A percentile compares a stretch with the other conserved stretches of the same genome.
phyloP scores from a whole-genome alignment of 2,329 filamentous ascomycete species.

The Xylaria sp. region DNA sequence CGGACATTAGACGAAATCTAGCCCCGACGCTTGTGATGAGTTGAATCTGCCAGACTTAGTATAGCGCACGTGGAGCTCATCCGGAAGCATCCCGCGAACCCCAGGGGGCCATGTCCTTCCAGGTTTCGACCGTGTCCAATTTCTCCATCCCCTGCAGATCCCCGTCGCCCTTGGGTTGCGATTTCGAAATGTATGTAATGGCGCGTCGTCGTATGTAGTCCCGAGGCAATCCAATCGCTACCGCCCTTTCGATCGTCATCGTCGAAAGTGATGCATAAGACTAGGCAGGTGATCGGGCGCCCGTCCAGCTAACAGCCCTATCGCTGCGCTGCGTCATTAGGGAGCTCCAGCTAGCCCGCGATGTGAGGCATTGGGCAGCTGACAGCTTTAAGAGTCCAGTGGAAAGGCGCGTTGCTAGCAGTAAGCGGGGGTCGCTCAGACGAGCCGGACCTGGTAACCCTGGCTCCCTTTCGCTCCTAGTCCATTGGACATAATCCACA shows the following conservation, averaged over 20 bases:
- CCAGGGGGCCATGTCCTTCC: slow-evolving; percentile 24
- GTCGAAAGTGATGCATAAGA: neutral
- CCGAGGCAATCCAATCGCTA: neutral
- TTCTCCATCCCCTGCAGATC: slow-evolving; percentile 11
- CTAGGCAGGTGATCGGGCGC: neutral
- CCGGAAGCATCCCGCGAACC: slow-evolving; percentile 33
- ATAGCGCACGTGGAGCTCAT: slow-evolving; percentile 28
- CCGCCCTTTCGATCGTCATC: neutral
- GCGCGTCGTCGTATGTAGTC: too few relatives aligned
- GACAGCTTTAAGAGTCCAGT: neutral
- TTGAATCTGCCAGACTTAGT: slow-evolving; percentile 1
- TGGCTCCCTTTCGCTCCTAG: neutral
- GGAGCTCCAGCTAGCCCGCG: neutral
- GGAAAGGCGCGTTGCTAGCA: neutral
- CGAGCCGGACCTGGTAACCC: neutral
- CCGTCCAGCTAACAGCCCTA: neutral
- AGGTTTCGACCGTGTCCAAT: slow-evolving; percentile 18
- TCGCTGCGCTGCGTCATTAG: neutral
- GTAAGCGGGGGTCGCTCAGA: neutral
- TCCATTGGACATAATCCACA: neutral
- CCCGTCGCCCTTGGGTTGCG: neutral
- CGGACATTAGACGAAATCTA: slow-evolving; percentile 13
- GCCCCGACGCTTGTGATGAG: neutral
- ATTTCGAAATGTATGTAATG: neutral
- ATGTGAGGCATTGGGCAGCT: neutral